phyloP scores from a whole-genome alignment of 2,329 filamentous ascomycete species.

The Fusarium coffeatum region DNA sequence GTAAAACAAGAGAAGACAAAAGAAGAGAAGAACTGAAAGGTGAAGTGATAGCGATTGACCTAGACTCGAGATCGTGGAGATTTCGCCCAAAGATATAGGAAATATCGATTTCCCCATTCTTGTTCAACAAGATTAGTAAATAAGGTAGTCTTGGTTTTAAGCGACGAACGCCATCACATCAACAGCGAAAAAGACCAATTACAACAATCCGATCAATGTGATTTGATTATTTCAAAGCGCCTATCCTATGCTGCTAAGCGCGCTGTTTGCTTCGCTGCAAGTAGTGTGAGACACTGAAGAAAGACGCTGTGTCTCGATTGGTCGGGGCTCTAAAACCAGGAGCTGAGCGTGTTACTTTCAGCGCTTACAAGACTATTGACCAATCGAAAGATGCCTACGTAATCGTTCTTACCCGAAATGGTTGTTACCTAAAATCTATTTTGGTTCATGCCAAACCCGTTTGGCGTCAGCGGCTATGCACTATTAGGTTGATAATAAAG shows the following conservation, averaged over 20 bases:
- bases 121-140: neutral
- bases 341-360: conserved; percentile 27
- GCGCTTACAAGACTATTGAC: conserved; percentile 36
- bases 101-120: conserved; percentile 27
- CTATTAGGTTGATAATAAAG: neutral
- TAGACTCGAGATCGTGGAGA: neutral
- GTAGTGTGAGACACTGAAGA: conserved; percentile 32
- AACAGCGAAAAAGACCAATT: conserved; percentile 34
- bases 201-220: conserved; percentile 18
- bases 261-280: conserved; percentile 30
- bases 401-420: conserved; percentile 14
- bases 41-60: conserved; percentile 5
- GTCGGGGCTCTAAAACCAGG: conserved; percentile 11
- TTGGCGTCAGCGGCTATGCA: conserved; percentile 40
- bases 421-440: conserved; percentile 33
- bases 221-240: conserved; percentile 36
- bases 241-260: conserved; percentile 46
- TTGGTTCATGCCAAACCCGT: conserved; percentile 26
- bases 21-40: conserved; percentile 3
- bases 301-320: conserved; percentile 32
- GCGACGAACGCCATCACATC: conserved; percentile 25
- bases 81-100: conserved; percentile 40
- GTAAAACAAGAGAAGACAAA: neutral
- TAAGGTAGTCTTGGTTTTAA: conserved; percentile 16
- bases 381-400: conserved; percentile 31